phyloP scores from a whole-genome alignment of 1,139 yeast species.

The Kodamaea plutei region DNA sequence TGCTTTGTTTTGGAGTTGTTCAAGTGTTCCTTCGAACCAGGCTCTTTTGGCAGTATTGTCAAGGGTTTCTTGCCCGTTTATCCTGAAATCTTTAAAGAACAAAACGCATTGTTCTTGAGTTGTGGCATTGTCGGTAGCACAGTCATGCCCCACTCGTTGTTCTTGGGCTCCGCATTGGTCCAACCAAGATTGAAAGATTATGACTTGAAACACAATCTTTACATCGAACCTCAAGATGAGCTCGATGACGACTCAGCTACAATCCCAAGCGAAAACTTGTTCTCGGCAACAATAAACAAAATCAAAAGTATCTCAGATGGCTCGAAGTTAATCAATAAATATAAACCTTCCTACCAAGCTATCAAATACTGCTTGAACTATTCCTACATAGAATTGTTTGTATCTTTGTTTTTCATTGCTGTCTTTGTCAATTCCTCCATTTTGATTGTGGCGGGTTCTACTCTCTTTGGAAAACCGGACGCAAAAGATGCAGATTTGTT shows the following conservation, averaged over 20 bases:
- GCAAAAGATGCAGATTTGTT: constrained; percentile 73
- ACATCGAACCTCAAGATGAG: constrained; percentile 18
- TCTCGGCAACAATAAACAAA: constrained; percentile 25
- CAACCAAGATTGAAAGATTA: constrained; percentile 68
- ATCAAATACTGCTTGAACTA: constrained; percentile 63
- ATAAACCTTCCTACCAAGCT: constrained; percentile 63
- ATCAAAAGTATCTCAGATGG: constrained; percentile 37
- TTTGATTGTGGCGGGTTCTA: constrained; percentile 69
- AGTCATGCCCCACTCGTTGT: constrained; percentile 79
- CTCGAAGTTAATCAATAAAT: constrained; percentile 24
- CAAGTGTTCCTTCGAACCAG: constrained; percentile 43
- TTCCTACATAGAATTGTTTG: constrained; percentile 59
- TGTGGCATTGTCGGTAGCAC: constrained; percentile 79
- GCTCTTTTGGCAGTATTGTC: constrained; percentile 35
- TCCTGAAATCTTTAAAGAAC: constrained; percentile 45
- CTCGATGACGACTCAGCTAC: constrained; percentile 8
- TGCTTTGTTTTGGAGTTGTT: constrained; percentile 63
- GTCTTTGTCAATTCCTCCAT: constrained; percentile 77
- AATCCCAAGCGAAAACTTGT: constrained; percentile 1
- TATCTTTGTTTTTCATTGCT: constrained; percentile 72
- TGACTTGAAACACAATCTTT: constrained; percentile 46
- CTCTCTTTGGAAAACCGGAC: constrained; percentile 60
- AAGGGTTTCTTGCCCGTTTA: constrained; percentile 58
- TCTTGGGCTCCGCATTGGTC: constrained; percentile 71
- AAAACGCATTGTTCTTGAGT: constrained; percentile 60